phyloP scores from a whole-genome alignment of 495 filamentous ascomycete species.

The Aspergillus wentii region DNA sequence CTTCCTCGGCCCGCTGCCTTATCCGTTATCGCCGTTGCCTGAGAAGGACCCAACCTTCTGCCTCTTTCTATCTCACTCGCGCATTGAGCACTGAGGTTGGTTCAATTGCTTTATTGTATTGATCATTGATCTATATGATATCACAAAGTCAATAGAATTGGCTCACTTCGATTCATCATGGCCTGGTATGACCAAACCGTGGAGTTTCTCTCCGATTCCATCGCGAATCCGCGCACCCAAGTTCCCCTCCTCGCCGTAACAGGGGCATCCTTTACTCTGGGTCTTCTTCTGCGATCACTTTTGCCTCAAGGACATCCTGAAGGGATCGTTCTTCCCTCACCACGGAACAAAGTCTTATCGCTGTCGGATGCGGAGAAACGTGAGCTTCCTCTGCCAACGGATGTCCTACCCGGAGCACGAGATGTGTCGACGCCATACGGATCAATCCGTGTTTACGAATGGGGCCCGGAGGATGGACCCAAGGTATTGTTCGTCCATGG shows the following conservation, averaged over 20 bases:
- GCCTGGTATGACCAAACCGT: conserved; percentile 35
- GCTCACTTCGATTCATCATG: conserved; percentile 15
- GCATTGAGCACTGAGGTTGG: no score
- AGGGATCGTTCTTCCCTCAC: conserved; percentile 38
- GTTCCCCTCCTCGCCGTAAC: conserved; percentile 37
- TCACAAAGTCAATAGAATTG: no score
- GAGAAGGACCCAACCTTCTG: background rate
- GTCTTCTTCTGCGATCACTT: conserved; percentile 34
- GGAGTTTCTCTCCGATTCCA: conserved; percentile 34
- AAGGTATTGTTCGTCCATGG: conserved; percentile 85
- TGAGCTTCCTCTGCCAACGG: conserved; percentile 64
- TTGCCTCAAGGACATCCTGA: conserved; percentile 14
- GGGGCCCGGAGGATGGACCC: conserved; percentile 71
- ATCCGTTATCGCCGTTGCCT: no score
- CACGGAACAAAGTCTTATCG: conserved; percentile 39
- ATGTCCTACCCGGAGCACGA: conserved; percentile 67
- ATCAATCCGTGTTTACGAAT: conserved; percentile 80
- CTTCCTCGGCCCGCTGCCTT: no score
- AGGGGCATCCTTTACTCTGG: conserved; percentile 36
- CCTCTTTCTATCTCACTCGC: background rate
- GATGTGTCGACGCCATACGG: conserved; percentile 78
- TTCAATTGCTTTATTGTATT: conserved; percentile 1
- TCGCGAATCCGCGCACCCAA: conserved; percentile 32
- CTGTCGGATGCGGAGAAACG: conserved; percentile 43
- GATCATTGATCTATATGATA: no score